phyloP scores from a whole-genome alignment of 2,329 filamentous ascomycete species.

The Periglandula ipomoeae region DNA sequence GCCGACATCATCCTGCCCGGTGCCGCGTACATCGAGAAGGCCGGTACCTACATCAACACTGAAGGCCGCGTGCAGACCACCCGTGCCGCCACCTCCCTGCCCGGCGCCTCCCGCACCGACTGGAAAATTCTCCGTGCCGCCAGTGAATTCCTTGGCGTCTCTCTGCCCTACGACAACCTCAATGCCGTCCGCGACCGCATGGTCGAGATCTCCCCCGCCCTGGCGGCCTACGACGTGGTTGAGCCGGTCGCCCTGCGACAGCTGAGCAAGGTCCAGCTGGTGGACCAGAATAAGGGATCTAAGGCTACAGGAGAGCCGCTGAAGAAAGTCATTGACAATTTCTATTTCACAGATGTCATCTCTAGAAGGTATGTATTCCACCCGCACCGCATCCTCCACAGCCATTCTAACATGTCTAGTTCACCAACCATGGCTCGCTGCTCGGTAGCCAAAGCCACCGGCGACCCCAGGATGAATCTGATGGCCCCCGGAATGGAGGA shows the following conservation, averaged over 20 bases:
- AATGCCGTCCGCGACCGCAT: slow-evolving; percentile 84
- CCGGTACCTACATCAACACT: slow-evolving; percentile 93
- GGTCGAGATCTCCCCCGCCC: slow-evolving; percentile 85
- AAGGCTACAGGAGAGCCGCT: slow-evolving; percentile 65
- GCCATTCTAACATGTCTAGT: slow-evolving; percentile 35
- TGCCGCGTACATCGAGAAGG: slow-evolving; percentile 94
- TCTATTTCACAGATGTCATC: slow-evolving; percentile 97
- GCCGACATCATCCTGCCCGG: slow-evolving; percentile 91
- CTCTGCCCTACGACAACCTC: slow-evolving; percentile 89
- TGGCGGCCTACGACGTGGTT: slow-evolving; percentile 83
- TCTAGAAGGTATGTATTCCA: slow-evolving; percentile 68
- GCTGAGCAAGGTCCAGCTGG: slow-evolving; percentile 87
- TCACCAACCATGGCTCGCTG: slow-evolving; percentile 98
- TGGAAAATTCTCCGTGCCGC: slow-evolving; percentile 97
- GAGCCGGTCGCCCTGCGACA: slow-evolving; percentile 67
- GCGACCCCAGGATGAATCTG: slow-evolving; percentile 69
- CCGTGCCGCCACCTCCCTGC: slow-evolving; percentile 77
- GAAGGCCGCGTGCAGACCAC: slow-evolving; percentile 94
- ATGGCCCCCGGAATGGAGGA: slow-evolving; percentile 64
- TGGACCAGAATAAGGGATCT: slow-evolving; percentile 89
- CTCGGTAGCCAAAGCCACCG: slow-evolving; percentile 81
- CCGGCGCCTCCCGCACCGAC: slow-evolving; percentile 85
- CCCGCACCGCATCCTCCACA: neutral
- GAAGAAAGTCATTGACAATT: slow-evolving; percentile 84
- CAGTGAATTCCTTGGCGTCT: slow-evolving; percentile 80